Conservation (phyloP, 768 basidiomycete species). For the Phanerochaete sordida region DNA sequence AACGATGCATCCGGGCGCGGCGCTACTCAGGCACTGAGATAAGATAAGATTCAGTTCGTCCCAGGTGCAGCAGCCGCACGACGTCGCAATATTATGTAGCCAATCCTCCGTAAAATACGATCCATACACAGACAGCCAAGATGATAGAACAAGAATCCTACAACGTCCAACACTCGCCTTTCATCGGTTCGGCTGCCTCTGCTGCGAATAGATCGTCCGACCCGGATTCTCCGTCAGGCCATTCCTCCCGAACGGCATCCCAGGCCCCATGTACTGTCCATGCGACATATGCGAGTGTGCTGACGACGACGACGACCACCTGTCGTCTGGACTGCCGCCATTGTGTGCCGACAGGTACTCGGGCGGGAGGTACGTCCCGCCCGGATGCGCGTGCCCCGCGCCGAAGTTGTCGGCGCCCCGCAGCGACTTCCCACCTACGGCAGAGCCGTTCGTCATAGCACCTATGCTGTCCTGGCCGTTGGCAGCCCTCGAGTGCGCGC, state of each 20-base stretch:
- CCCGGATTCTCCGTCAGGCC: slow-evolving; percentile 21
- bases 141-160: neutral
- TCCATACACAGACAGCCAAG: neutral
- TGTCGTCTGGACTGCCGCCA: neutral
- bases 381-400: neutral
- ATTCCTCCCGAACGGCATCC: slow-evolving; percentile 11
- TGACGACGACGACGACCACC: neutral
- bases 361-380: slow-evolving; percentile 1
- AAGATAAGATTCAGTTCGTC: neutral
- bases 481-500: neutral
- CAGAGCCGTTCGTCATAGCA: neutral
- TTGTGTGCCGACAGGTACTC: neutral
- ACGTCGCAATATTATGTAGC: neutral
- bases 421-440: neutral
- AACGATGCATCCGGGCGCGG: neutral
- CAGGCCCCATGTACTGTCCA: slow-evolving; percentile 16
- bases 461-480: neutral
- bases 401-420: neutral
- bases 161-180: neutral
- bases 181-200: slow-evolving; percentile 14
- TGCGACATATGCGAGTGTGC: neutral
- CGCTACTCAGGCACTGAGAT: neutral
- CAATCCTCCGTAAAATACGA: neutral
- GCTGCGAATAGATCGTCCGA: slow-evolving; percentile 26
- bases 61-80: neutral